Evolutionary conservation across 2,329 filamentous ascomycete genomes (phyloP), one percentile per base, ranked within the genome.

Genomic region (Myriosclerotinia scirpicola): DNA sequence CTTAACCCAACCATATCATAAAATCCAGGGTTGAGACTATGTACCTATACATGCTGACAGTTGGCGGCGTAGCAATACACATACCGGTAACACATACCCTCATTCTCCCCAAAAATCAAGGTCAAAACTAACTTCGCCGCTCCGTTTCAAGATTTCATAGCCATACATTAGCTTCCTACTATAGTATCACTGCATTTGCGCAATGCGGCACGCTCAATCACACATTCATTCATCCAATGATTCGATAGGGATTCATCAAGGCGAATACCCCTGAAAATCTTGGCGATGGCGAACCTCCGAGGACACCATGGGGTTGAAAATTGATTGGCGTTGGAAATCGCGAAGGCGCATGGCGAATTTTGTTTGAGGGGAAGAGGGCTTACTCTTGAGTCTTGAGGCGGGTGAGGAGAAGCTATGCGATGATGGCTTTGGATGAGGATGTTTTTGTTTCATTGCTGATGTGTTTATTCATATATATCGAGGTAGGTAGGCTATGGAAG

Each of bases 41-140:
- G 26, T 26, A 26, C 3, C 26, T 26, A 26, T 26, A 26, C 26
- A 26, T 26, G 26, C 26, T 26, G 26, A 58, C 54, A 30, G 15
- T 58, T 58, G 54, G 22, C 54, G 54, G 54, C 54, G 38, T 58
- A 58, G 54, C 54, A 58, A 30, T 26, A 58, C 54, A 54, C 52
- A n/a, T 40, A 40, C 34, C 22, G 12, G n/a, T 3, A 38, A 56
- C 14, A 44, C 5, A 20, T 44, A 12, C 36, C 40, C n/a, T 17
- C 7, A 42, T 30, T 7, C 36, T 20, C 22, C 8, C 9, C 5
- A 2, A 4, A 58, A 56, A 42, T 38, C n/a, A 44, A 44, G 38
- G 22, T 20, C 22, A 42, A 58, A 44, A 44, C 20, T 44, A 58
- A 44, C 54, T 38, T 58, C 38, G 38, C 4, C 3, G 54, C 54